Percentiles rank a stretch among this genome's conserved stretches.
phyloP scores from a whole-genome alignment of 2,329 filamentous ascomycete species.

The Orbilia oligospora region DNA sequence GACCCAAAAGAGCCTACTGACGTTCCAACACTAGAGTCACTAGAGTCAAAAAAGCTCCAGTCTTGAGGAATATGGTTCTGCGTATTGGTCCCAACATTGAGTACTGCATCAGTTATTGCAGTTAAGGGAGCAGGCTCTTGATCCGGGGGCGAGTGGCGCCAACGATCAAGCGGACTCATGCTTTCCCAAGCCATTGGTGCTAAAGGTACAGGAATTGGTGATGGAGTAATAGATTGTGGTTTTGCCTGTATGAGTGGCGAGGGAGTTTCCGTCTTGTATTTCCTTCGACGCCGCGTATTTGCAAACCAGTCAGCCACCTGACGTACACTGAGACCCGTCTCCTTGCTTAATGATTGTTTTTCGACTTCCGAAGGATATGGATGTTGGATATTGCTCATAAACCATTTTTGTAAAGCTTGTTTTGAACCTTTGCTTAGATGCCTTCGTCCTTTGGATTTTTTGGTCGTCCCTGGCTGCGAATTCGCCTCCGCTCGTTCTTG shows the following conservation, averaged over 20 bases:
- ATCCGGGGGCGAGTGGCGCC: conserved; percentile 16
- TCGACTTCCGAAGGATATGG: conserved; percentile 13
- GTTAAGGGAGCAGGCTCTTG: conserved; percentile 15
- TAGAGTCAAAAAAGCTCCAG: conserved; percentile 11
- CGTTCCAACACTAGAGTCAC: conserved; percentile 7
- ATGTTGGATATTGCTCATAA: conserved; percentile 14
- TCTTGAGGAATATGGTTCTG: neutral
- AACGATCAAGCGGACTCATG: conserved; percentile 17
- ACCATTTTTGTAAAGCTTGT: conserved; percentile 5
- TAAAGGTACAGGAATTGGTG: conserved; percentile 1
- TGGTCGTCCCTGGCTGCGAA: neutral
- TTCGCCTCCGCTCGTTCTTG: neutral
- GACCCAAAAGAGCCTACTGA: conserved; percentile 2
- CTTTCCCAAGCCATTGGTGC: conserved; percentile 8
- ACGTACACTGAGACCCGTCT: conserved; percentile 8
- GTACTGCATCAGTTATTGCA: conserved; percentile 6
- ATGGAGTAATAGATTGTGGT: neutral
- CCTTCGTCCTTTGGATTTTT: neutral
- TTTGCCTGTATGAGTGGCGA: neutral
- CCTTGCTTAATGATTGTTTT: conserved; percentile 11
- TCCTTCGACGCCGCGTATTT: conserved; percentile 19
- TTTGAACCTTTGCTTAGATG: conserved; percentile 14
- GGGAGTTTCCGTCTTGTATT: neutral
- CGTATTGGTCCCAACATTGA: neutral
- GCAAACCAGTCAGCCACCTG: conserved; percentile 23